These are phyloP conservation scores for Leptographium lundbergii DNA, from an alignment of 2,329 filamentous ascomycete species.

Conservation along the genomic window DNA sequence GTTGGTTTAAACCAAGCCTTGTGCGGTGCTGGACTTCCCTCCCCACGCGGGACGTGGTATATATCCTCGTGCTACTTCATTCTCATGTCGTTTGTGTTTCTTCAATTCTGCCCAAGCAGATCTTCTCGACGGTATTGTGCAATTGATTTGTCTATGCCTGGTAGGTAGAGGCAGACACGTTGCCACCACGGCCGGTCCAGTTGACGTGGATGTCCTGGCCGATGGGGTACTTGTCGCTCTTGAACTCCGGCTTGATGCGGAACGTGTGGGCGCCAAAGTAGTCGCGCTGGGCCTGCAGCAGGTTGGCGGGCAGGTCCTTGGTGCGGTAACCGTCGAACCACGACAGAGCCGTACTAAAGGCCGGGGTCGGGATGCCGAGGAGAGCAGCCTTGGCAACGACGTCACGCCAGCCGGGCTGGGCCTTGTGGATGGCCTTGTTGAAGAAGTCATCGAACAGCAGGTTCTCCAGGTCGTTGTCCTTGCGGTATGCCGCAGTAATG, in stretches of 20 bases:
- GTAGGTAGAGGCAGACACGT: conserved; percentile 95
- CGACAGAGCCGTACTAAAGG: conserved; percentile 91
- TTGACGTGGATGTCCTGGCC: conserved; percentile 95
- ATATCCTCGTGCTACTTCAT: background rate
- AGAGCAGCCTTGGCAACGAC: conserved; percentile 84
- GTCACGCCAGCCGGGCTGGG: conserved; percentile 84
- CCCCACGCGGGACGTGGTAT: background rate
- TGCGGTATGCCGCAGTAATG: conserved; percentile 94
- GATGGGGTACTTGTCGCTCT: conserved; percentile 66
- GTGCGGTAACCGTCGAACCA: conserved; percentile 99
- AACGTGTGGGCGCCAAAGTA: conserved; percentile 97
- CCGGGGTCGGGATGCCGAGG: conserved; percentile 89
- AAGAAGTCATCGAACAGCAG: conserved; percentile 98
- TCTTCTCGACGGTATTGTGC: background rate
- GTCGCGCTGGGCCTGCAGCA: conserved; percentile 97
- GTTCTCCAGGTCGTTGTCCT: conserved; percentile 91
- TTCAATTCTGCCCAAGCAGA: background rate
- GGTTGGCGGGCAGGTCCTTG: conserved; percentile 92
- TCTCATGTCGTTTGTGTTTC: background rate
- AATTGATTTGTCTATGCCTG: conserved; percentile 56
- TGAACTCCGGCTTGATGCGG: conserved; percentile 70
- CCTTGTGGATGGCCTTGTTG: conserved; percentile 97
- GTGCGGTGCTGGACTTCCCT: background rate
- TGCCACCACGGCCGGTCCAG: conserved; percentile 97
- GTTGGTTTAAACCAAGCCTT: background rate